These are phyloP conservation scores for Penicillium waksmanii DNA, from an alignment of 495 filamentous ascomycete species.

Conservation along the genomic window DNA sequence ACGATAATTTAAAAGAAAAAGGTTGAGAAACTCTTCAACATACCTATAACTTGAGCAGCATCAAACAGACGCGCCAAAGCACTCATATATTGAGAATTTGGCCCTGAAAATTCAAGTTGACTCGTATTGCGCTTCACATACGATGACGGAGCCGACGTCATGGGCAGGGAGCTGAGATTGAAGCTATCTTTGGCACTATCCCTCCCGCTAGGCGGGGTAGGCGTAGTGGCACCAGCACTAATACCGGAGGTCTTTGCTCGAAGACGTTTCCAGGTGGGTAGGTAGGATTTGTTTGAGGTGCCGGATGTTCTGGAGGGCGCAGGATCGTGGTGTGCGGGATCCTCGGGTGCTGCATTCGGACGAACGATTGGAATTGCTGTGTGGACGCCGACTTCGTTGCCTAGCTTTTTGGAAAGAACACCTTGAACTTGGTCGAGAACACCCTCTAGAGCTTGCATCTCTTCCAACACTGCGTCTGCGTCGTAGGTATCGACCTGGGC, in stretches of 20 bases:
- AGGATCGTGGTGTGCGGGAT: conserved; percentile 40
- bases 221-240: conserved; percentile 41
- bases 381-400: conserved; percentile 85
- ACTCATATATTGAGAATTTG: conserved; percentile 87
- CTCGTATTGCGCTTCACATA: conserved; percentile 70
- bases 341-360: conserved; percentile 54
- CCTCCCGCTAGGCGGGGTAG: conserved; percentile 32
- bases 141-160: conserved; percentile 68
- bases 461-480: conserved; percentile 87
- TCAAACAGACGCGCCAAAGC: conserved; percentile 91
- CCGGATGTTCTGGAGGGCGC: conserved; percentile 57
- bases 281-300: conserved; percentile 66
- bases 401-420: conserved; percentile 78
- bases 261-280: conserved; percentile 79
- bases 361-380: conserved; percentile 69
- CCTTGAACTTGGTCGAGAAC: conserved; percentile 85
- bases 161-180: conserved; percentile 75
- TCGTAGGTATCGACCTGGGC: conserved; percentile 83
- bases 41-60: conserved; percentile 90
- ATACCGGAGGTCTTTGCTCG: conserved; percentile 82
- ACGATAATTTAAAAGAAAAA: conserved; percentile 11
- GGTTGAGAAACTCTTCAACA: conserved; percentile 26
- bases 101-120: conserved; percentile 73
- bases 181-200: conserved; percentile 63
- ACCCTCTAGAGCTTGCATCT: conserved; percentile 91